A percentile compares a stretch with the other conserved stretches of the same genome.
Conservation (phyloP, 345 rosid species). For the Durio zibethinus region DNA sequence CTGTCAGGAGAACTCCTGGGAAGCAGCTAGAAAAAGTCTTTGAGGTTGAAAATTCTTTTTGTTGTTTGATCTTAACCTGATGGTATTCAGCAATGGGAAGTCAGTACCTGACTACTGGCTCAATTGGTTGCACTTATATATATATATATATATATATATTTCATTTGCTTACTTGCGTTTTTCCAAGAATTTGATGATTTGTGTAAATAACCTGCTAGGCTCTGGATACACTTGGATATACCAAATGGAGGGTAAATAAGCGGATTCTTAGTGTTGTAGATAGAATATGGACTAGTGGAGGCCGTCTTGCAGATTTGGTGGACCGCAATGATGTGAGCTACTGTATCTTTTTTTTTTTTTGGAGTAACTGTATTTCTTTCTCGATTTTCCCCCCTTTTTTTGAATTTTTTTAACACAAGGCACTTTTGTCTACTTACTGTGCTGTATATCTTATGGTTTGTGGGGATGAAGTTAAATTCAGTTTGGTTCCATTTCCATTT, state of each 20-base stretch:
- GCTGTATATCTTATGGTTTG: neutral
- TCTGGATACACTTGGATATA: constrained; percentile 72
- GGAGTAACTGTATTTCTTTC: constrained; percentile 3
- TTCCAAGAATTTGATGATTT: constrained; percentile 7
- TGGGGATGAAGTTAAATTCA: neutral
- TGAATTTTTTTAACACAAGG: neutral
- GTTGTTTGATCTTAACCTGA: constrained; percentile 1
- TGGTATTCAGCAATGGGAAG: constrained; percentile 7
- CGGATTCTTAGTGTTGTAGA: constrained; percentile 61
- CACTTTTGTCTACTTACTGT: neutral
- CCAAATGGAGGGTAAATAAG: constrained; percentile 79
- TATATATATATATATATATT: neutral
- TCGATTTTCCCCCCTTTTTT: neutral
- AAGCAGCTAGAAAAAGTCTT: constrained; percentile 69
- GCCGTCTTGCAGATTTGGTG: constrained; percentile 60
- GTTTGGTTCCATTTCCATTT: neutral
- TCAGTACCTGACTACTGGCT: neutral
- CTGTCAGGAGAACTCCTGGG: constrained; percentile 57
- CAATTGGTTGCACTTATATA: neutral
- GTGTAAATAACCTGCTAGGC: constrained; percentile 43
- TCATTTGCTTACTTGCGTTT: neutral
- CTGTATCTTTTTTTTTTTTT: constrained; percentile 13
- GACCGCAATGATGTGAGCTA: constrained; percentile 72
- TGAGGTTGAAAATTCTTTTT: constrained; percentile 51
- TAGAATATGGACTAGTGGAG: constrained; percentile 80